Evolutionary conservation across 371 early-diverging fungal species (phyloP).

Genomic region (Blakeslea trispora): DNA sequence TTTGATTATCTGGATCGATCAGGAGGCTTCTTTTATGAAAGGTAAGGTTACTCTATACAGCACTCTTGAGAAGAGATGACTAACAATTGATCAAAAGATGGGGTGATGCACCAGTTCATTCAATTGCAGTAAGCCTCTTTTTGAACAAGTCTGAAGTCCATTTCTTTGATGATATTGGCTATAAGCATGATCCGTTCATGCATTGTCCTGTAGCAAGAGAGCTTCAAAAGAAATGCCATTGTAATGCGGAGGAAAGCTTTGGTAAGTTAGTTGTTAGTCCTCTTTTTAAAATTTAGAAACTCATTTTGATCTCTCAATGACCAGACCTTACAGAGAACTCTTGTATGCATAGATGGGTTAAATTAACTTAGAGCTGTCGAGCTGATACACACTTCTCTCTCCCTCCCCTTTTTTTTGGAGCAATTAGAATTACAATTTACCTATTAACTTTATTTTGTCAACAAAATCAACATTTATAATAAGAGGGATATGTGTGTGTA

Average conservation of each 20-base stretch:
- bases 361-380: conserved; percentile 9
- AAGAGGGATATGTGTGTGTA: too few species aligned
- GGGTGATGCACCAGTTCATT: conserved; percentile 98
- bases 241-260: conserved; percentile 56
- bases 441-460: too few species aligned
- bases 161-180: conserved; percentile 88
- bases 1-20: conserved; percentile 82
- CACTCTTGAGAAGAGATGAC: too few species aligned
- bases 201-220: conserved; percentile 67
- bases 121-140: conserved; percentile 74
- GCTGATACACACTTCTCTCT: too few species aligned
- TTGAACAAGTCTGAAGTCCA: conserved; percentile 74
- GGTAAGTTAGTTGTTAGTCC: too few species aligned
- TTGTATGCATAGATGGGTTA: conserved; percentile 35
- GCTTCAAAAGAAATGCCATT: conserved; percentile 63
- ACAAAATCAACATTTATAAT: too few species aligned
- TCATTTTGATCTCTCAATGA: background rate
- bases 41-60: conserved; percentile 32
- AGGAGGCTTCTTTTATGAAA: conserved; percentile 94
- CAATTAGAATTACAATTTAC: too few species aligned
- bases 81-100: too few species aligned
- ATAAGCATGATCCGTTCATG: conserved; percentile 66
- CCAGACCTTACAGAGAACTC: conserved; percentile 36
- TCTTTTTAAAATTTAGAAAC: background rate
- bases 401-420: too few species aligned